Conservation (phyloP, 768 basidiomycete genomes). For the Trametes meyenii region DNA sequence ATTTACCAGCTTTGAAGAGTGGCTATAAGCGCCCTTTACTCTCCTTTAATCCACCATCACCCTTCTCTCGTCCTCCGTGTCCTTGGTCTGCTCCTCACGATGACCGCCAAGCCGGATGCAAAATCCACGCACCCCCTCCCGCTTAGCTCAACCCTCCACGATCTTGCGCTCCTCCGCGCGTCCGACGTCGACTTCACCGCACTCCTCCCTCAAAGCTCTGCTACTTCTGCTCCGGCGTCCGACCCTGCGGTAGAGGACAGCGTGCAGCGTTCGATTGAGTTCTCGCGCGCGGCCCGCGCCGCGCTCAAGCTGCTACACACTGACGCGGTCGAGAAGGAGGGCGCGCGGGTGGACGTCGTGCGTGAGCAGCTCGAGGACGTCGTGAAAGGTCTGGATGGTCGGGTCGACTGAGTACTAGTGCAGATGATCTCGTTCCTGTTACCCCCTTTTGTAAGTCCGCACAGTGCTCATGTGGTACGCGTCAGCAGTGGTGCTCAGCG, state of each 20-base stretch:
- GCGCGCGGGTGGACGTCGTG: conserved; percentile 56
- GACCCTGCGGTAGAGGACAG: conserved; percentile 37
- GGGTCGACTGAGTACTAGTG: neutral
- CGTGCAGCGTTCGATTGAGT: conserved; percentile 60
- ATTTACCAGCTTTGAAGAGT: too few relatives aligned
- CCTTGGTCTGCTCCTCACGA: neutral
- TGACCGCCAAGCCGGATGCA: conserved; percentile 17
- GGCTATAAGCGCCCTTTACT: too few relatives aligned
- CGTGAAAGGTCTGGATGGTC: conserved; percentile 33
- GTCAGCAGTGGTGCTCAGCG: too few relatives aligned
- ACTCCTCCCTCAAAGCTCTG: conserved; percentile 29
- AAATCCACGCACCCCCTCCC: conserved; percentile 52
- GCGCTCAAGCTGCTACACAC: conserved; percentile 57
- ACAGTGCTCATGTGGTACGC: too few relatives aligned
- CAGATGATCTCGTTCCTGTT: neutral
- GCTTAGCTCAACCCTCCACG: conserved; percentile 62
- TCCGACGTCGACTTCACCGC: conserved; percentile 49
- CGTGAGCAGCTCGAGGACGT: conserved; percentile 59
- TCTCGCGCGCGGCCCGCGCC: conserved; percentile 56
- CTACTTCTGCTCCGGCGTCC: neutral
- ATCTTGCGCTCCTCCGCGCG: conserved; percentile 71
- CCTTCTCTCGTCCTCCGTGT: too few relatives aligned
- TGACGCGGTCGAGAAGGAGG: conserved; percentile 57
- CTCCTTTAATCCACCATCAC: too few relatives aligned
- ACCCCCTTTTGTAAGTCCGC: too few relatives aligned